phyloP scores from a whole-genome alignment of 306 rosid genomes.

The Dryas alaskensis region DNA sequence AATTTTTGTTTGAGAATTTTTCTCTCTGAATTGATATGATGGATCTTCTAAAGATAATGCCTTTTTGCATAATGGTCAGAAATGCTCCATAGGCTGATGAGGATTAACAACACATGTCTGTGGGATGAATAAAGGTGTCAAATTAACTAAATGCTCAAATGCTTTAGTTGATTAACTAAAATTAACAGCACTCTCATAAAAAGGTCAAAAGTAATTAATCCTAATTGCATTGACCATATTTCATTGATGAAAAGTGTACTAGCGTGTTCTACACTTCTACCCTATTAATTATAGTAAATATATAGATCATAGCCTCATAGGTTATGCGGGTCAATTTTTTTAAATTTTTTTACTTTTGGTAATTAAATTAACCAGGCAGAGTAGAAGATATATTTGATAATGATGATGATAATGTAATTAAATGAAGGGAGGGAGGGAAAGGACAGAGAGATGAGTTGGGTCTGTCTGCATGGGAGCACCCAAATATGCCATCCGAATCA shows the following conservation, averaged over 20 bases:
- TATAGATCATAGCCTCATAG: neutral
- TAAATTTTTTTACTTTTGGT: neutral
- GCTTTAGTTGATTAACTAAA: neutral
- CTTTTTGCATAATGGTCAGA: neutral
- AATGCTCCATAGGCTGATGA: neutral
- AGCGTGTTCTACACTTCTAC: neutral
- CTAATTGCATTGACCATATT: conserved; percentile 13
- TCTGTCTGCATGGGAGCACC: conserved; percentile 48
- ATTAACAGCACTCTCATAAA: neutral
- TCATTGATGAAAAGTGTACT: neutral
- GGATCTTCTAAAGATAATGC: neutral
- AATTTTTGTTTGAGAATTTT: too few relatives aligned
- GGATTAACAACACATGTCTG: too few relatives aligned
- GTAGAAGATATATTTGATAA: conserved; percentile 23
- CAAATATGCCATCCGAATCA: conserved; percentile 69
- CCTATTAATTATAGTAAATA: neutral
- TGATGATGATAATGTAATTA: conserved; percentile 43
- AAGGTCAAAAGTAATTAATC: neutral
- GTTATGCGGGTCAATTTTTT: conserved; percentile 32
- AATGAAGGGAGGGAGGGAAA: conserved; percentile 11
- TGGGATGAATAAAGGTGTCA: too few relatives aligned
- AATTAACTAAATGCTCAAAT: neutral
- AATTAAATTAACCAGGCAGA: conserved; percentile 7
- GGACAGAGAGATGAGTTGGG: conserved; percentile 28
- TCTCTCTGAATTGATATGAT: neutral